phyloP scores from a whole-genome alignment of 257 asterid genomes.

The Solanum chilense region DNA sequence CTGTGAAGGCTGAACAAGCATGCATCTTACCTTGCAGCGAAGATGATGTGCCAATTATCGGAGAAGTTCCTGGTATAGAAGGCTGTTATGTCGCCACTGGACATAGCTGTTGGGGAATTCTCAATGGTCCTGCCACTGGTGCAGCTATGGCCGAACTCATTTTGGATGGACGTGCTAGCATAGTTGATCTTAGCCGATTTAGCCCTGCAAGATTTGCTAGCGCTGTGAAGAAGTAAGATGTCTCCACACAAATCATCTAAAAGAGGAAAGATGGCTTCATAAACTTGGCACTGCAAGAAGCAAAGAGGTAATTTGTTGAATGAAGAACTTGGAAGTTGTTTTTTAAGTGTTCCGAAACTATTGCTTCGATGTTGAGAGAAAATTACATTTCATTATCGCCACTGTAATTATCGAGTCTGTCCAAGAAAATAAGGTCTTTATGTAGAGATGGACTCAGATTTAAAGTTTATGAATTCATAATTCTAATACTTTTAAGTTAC shows the following conservation, averaged over 20 bases:
- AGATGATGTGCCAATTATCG: conserved; percentile 67
- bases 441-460: neutral
- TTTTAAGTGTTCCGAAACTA: neutral
- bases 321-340: neutral
- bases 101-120: conserved; percentile 95
- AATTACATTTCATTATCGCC: neutral
- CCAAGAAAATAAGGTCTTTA: neutral
- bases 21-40: conserved; percentile 81
- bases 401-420: neutral
- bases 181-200: conserved; percentile 50
- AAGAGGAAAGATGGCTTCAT: neutral
- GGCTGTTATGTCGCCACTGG: conserved; percentile 82
- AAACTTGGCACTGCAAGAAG: neutral
- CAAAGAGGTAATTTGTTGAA: neutral
- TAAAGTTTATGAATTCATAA: no score
- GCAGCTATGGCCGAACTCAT: conserved; percentile 75
- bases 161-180: conserved; percentile 39
- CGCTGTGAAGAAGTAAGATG: neutral
- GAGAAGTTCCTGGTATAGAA: conserved; percentile 64
- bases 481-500: no score
- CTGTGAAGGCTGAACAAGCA: conserved; percentile 78
- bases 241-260: neutral
- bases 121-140: conserved; percentile 93
- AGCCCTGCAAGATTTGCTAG: conserved; percentile 49
- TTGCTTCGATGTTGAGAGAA: neutral